Conservation (phyloP, 345 rosid species). For the Lenwebbia sp. region DNA sequence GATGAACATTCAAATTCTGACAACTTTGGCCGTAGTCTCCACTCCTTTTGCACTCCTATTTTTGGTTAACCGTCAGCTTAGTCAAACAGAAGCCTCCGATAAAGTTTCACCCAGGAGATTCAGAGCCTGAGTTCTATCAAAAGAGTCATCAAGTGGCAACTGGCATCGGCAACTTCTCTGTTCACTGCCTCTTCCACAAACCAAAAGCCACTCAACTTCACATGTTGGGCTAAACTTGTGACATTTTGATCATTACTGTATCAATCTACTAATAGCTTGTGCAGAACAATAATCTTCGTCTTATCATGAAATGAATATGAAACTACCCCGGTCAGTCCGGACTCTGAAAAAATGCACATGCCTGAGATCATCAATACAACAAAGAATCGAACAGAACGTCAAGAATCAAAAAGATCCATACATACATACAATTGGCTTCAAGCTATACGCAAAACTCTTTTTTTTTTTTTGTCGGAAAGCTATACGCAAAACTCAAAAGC, state of each 20-base stretch:
- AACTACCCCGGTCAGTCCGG: neutral
- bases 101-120: no score
- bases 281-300: neutral
- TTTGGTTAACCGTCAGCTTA: no score
- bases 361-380: neutral
- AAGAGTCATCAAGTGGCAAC: no score
- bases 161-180: neutral
- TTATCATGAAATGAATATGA: neutral
- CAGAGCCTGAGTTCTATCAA: no score
- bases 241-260: neutral
- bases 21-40: neutral
- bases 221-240: neutral
- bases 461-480: neutral
- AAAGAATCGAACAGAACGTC: neutral
- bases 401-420: neutral
- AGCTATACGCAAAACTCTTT: neutral
- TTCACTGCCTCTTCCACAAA: neutral
- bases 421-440: neutral
- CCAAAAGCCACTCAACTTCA: neutral
- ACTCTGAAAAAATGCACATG: neutral
- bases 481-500: neutral
- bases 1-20: neutral
- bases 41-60: no score
- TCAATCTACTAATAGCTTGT: neutral
- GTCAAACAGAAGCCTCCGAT: no score